phyloP scores from a whole-genome alignment of 306 rosid species.

The Malus asiatica region DNA sequence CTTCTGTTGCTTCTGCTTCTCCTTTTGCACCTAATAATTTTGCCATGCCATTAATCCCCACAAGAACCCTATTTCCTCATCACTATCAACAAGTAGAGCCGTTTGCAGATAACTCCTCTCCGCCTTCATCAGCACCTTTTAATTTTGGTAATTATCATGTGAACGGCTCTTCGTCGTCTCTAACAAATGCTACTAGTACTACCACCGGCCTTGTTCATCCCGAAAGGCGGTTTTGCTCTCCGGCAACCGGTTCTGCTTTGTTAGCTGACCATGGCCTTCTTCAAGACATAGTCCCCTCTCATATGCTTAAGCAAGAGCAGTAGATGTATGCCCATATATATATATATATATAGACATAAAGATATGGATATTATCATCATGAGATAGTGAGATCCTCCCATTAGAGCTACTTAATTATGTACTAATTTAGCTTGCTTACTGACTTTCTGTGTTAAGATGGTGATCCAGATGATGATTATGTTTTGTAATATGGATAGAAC shows the following conservation, averaged over 20 bases:
- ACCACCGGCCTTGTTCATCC: constrained; percentile 20
- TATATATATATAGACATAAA: neutral
- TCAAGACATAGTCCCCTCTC: constrained; percentile 62
- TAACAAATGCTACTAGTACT: constrained; percentile 1
- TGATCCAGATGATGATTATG: constrained; percentile 19
- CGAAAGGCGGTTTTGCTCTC: constrained; percentile 43
- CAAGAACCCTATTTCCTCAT: neutral
- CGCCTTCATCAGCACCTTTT: neutral
- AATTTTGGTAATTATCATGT: neutral
- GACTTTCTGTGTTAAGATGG: constrained; percentile 26
- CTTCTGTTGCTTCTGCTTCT: neutral
- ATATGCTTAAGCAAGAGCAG: constrained; percentile 52
- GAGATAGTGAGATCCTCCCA: neutral
- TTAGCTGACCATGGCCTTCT: constrained; percentile 57
- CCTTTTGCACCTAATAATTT: neutral
- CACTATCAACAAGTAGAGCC: constrained; percentile 11
- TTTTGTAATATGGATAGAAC: neutral
- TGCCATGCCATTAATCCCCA: constrained; percentile 17
- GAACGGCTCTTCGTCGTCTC: neutral
- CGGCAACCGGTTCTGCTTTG: constrained; percentile 20
- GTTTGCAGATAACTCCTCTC: neutral
- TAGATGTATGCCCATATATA: neutral
- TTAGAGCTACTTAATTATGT: constrained; percentile 12
- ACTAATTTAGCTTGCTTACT: constrained; percentile 24
- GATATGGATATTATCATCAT: neutral